Conservation (phyloP, 805 yeast genomes). For the Cyberlindnera japonica region DNA sequence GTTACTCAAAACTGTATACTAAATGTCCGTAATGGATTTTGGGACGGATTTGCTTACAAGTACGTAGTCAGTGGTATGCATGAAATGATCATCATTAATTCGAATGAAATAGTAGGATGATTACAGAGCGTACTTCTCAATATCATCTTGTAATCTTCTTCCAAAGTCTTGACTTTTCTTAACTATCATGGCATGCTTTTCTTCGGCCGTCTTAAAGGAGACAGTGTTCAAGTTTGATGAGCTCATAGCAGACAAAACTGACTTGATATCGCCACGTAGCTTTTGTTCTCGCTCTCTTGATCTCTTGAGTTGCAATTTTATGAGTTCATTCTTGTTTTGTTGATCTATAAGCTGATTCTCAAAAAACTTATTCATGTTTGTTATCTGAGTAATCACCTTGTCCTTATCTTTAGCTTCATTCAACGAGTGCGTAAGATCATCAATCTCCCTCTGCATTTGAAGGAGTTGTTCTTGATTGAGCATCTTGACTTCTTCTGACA, state of each 20-base stretch:
- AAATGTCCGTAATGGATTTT: too few relatives aligned
- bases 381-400: slow-evolving; percentile 17
- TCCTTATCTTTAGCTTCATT: slow-evolving; percentile 23
- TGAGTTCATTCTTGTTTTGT: slow-evolving; percentile 23
- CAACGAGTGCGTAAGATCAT: slow-evolving; percentile 16
- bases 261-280: slow-evolving; percentile 4
- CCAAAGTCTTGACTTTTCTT: slow-evolving; percentile 4
- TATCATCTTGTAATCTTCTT: too few relatives aligned
- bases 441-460: slow-evolving; percentile 22
- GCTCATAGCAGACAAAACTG: slow-evolving; percentile 5
- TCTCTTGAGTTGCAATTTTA: slow-evolving; percentile 12
- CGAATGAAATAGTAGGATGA: too few relatives aligned
- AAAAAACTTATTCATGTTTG: slow-evolving; percentile 25
- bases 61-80: too few relatives aligned
- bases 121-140: too few relatives aligned
- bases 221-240: not conserved
- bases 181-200: not conserved
- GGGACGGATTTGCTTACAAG: too few relatives aligned
- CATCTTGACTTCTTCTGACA: slow-evolving; percentile 16
- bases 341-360: slow-evolving; percentile 29
- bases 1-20: too few relatives aligned
- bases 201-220: not conserved
- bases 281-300: not conserved
- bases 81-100: too few relatives aligned
- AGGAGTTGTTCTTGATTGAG: slow-evolving; percentile 10